These are phyloP conservation scores for Mucor racemosus DNA, from an alignment of 371 early-diverging fungal species.

Conservation along the genomic window DNA sequence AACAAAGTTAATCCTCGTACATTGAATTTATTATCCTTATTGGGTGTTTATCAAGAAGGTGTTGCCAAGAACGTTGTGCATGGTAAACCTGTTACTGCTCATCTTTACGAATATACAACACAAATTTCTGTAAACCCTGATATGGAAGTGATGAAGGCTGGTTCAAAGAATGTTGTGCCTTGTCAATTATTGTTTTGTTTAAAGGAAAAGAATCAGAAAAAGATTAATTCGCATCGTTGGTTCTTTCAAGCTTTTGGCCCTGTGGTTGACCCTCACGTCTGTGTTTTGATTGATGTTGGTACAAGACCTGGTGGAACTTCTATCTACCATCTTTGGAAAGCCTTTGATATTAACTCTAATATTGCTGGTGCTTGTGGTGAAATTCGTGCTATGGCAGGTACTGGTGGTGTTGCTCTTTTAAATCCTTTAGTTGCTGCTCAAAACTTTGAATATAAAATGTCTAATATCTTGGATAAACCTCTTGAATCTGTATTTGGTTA, in stretches of 20 bases:
- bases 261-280: constrained; percentile 82
- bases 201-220: constrained; percentile 88
- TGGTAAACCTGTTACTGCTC: constrained; percentile 75
- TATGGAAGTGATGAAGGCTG: constrained; percentile 61
- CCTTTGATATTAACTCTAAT: constrained; percentile 87
- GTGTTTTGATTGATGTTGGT: constrained; percentile 92
- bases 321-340: constrained; percentile 91
- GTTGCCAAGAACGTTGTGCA: constrained; percentile 77
- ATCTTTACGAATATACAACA: constrained; percentile 93
- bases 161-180: constrained; percentile 74
- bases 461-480: constrained; percentile 96
- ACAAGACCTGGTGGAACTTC: constrained; percentile 84
- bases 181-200: constrained; percentile 90
- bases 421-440: constrained; percentile 94
- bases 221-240: constrained; percentile 96
- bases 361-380: constrained; percentile 97
- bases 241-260: constrained; percentile 93
- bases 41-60: constrained; percentile 94
- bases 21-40: constrained; percentile 78
- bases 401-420: constrained; percentile 67
- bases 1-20: constrained; percentile 79
- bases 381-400: constrained; percentile 87
- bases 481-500: constrained; percentile 95
- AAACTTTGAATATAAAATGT: constrained; percentile 97
- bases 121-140: constrained; percentile 76